These are phyloP conservation scores for Sugiyamaella floridensis DNA, from an alignment of 805 yeast genomes.

Conservation along the genomic window DNA sequence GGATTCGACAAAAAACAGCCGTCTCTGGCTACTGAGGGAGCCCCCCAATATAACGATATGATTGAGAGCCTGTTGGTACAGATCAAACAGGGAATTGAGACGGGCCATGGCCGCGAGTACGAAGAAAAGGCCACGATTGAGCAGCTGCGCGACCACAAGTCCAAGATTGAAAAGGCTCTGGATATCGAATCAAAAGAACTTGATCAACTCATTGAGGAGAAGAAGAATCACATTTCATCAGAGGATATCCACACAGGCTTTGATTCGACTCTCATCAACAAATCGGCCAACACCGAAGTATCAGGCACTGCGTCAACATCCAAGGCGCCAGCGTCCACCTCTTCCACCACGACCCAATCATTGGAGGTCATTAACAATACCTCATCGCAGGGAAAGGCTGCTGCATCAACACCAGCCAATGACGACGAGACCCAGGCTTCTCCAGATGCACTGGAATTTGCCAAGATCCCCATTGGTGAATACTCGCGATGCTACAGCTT, in stretches of 20 bases:
- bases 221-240: constrained; percentile 67
- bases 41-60: constrained; percentile 77
- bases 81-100: constrained; percentile 53
- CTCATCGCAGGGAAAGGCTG: constrained; percentile 5
- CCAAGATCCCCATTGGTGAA: constrained; percentile 46
- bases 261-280: constrained; percentile 76
- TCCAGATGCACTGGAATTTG: constrained; percentile 60
- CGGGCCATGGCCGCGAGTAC: constrained; percentile 46
- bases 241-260: constrained; percentile 92
- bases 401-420: constrained; percentile 1
- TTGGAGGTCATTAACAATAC: constrained; percentile 33
- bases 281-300: constrained; percentile 26
- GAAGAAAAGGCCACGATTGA: constrained; percentile 29
- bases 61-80: constrained; percentile 83
- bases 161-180: constrained; percentile 61
- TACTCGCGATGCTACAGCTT: constrained; percentile 45
- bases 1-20: constrained; percentile 25
- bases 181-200: constrained; percentile 59
- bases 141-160: constrained; percentile 52
- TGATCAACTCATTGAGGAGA: constrained; percentile 61
- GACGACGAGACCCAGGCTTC: constrained; percentile 34
- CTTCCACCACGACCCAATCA: constrained; percentile 2
- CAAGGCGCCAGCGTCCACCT: not conserved
- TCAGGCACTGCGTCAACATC: constrained; percentile 10
- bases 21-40: constrained; percentile 18